A percentile compares a stretch with the other conserved stretches of the same genome.
Conservation (phyloP, 2,329 filamentous ascomycete genomes). For the Paraphaeosphaeria sporulosa region DNA sequence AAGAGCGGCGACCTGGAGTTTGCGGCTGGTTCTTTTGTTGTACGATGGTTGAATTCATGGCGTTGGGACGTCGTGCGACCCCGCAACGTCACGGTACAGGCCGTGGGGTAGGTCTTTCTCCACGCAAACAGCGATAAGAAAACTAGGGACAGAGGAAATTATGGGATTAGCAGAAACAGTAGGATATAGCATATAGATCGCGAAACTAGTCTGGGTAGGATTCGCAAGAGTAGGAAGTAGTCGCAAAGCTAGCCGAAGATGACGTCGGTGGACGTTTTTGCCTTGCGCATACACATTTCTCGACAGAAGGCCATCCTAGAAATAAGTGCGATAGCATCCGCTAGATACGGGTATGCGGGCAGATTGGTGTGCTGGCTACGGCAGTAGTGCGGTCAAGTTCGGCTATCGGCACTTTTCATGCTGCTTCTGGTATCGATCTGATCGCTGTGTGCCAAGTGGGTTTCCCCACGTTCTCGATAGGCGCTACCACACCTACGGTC, state of each 20-base stretch:
- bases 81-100: background rate
- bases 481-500: background rate
- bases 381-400: background rate
- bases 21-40: background rate
- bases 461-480: background rate
- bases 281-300: background rate
- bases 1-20: conserved; percentile 1
- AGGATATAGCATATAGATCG: background rate
- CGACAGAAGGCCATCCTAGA: background rate
- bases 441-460: background rate
- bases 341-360: conserved; percentile 7
- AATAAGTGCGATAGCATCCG: background rate
- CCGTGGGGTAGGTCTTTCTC: background rate
- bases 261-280: conserved; percentile 2
- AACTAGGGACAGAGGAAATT: background rate
- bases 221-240: background rate
- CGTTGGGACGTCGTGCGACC: background rate
- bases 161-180: background rate
- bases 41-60: background rate
- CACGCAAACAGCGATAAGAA: background rate
- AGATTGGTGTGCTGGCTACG: conserved; percentile 3
- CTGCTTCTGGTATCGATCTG: background rate
- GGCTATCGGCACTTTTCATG: conserved; percentile 4
- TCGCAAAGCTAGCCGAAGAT: background rate
- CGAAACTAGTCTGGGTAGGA: background rate